Conservation (phyloP, 768 basidiomycete genomes). For the Leccinum disarticulatum region DNA sequence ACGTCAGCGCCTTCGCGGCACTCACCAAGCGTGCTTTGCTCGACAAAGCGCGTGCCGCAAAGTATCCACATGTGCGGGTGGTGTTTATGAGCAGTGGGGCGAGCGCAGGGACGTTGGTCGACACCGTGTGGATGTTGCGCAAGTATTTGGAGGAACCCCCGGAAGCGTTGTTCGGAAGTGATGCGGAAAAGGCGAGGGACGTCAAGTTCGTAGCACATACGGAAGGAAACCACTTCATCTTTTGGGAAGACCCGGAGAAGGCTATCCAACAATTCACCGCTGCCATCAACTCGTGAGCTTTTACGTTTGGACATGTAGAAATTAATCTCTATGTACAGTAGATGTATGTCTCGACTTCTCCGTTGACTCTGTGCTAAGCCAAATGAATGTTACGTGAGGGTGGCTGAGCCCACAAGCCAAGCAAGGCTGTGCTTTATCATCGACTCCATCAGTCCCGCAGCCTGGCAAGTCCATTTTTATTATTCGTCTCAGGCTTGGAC, state of each 20-base stretch:
- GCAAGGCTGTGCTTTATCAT: too few species aligned
- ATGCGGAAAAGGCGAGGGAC: constrained; percentile 23
- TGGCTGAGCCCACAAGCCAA: too few species aligned
- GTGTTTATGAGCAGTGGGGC: constrained; percentile 20
- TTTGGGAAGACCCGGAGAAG: constrained; percentile 25
- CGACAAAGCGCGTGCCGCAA: constrained; percentile 10
- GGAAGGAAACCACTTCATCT: constrained; percentile 27
- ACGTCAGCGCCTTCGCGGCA: constrained; percentile 1
- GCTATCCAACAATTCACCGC: constrained; percentile 18
- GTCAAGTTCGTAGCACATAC: constrained; percentile 12
- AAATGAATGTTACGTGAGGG: neutral
- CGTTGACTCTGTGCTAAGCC: neutral
- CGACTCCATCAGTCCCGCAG: neutral
- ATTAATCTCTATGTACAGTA: neutral
- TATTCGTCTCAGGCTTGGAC: too few species aligned
- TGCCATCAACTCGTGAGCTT: constrained; percentile 10
- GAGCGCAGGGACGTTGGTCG: constrained; percentile 10
- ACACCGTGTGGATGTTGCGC: constrained; percentile 11
- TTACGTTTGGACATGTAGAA: neutral
- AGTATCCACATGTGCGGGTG: constrained; percentile 15
- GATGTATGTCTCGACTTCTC: neutral
- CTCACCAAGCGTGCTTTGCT: constrained; percentile 20
- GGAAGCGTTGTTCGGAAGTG: constrained; percentile 7
- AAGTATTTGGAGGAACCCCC: constrained; percentile 9
- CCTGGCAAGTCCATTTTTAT: too few species aligned